A percentile compares a stretch with the other conserved stretches of the same genome.
Evolutionary conservation across 805 yeast genomes (phyloP).

Genomic region (Zygotorulaspora chibaensis): DNA sequence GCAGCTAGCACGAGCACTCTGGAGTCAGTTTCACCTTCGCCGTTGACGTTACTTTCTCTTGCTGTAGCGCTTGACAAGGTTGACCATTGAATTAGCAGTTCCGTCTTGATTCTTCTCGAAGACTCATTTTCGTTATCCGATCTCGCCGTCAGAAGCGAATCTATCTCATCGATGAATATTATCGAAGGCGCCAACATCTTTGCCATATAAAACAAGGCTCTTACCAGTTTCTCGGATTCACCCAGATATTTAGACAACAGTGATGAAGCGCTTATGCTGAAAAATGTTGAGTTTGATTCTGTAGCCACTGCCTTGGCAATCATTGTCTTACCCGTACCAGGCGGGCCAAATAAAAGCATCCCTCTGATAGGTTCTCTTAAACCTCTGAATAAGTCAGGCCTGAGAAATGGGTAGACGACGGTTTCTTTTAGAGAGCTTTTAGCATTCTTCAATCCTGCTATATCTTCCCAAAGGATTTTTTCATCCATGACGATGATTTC

Average conservation of each 20-base stretch:
- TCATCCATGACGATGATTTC: constrained; percentile 91
- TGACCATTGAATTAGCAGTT: constrained; percentile 93
- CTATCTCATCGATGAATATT: constrained; percentile 94
- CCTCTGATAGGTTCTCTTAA: constrained; percentile 95
- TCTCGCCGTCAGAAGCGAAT: constrained; percentile 78
- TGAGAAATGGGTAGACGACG: constrained; percentile 89
- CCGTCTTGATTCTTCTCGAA: constrained; percentile 86
- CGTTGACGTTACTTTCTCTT: constrained; percentile 37
- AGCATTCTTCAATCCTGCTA: constrained; percentile 87
- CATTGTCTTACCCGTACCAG: constrained; percentile 99
- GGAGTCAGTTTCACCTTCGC: constrained; percentile 39
- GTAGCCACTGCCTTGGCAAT: constrained; percentile 96
- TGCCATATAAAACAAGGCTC: constrained; percentile 84
- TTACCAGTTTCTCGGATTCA: constrained; percentile 87
- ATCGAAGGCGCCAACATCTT: constrained; percentile 86
- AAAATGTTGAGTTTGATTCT: constrained; percentile 90
- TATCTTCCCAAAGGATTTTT: constrained; percentile 93
- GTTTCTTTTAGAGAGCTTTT: constrained; percentile 88
- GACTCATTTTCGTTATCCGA: constrained; percentile 82
- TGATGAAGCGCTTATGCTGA: constrained; percentile 87
- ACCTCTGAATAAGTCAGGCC: constrained; percentile 91
- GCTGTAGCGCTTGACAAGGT: constrained; percentile 87
- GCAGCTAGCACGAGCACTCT: constrained; percentile 91
- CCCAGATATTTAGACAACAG: constrained; percentile 77
- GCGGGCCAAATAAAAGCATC: constrained; percentile 94